Conservation (phyloP, 305 asterid species). For the Solanum aculeatissimum region DNA sequence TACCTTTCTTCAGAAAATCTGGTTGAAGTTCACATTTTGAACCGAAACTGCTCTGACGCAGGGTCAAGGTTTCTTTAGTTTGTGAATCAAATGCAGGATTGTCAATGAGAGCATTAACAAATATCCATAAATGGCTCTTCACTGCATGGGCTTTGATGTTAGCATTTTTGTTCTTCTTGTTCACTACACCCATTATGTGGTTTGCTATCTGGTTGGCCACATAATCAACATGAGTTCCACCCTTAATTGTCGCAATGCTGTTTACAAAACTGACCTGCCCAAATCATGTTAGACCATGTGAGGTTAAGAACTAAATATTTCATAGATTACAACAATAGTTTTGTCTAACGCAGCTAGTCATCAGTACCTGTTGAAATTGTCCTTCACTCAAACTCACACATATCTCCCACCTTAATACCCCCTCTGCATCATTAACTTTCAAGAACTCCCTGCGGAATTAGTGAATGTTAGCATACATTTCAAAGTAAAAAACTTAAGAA, state of each 20-base stretch:
- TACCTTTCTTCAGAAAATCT: constrained; percentile 76
- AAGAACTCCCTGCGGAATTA: constrained; percentile 49
- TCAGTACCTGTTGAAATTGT: constrained; percentile 80
- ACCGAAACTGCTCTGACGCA: constrained; percentile 82
- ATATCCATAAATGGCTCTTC: constrained; percentile 87
- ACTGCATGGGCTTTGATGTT: constrained; percentile 73
- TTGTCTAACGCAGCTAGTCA: neutral
- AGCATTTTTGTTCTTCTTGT: constrained; percentile 65
- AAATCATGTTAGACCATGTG: neutral
- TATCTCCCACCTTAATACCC: constrained; percentile 62
- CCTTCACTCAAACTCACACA: constrained; percentile 91
- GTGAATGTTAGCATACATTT: neutral
- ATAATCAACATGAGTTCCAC: constrained; percentile 97
- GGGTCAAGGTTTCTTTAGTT: constrained; percentile 93
- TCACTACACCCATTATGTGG: constrained; percentile 57
- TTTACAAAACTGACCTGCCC: constrained; percentile 93
- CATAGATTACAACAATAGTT: neutral
- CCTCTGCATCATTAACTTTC: constrained; percentile 35
- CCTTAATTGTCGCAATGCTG: constrained; percentile 83
- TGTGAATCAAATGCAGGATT: constrained; percentile 99
- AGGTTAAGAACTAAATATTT: neutral
- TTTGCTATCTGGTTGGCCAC: constrained; percentile 74
- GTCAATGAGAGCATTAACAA: constrained; percentile 96
- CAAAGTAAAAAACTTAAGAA: neutral
- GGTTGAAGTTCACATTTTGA: constrained; percentile 70